phyloP scores from a whole-genome alignment of 768 basidiomycete species.

The Crassisporium funariophilum region DNA sequence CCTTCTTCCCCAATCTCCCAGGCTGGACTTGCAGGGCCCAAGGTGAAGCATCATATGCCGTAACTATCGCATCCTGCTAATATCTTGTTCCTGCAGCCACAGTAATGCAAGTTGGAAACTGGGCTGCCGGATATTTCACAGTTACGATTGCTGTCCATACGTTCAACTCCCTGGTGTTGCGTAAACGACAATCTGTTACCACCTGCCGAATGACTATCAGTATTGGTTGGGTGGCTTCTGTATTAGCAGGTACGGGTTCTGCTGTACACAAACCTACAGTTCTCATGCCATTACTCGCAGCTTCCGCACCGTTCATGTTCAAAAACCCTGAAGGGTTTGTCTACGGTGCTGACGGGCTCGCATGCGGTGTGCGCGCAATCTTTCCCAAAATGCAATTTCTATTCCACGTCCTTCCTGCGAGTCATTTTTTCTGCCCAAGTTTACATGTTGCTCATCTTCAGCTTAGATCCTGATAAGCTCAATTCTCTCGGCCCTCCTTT shows the following conservation, averaged over 20 bases:
- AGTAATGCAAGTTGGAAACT: conserved; percentile 63
- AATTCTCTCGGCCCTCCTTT: conserved; percentile 55
- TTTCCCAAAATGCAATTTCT: conserved; percentile 48
- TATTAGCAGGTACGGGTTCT: conserved; percentile 55
- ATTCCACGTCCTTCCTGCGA: conserved; percentile 65
- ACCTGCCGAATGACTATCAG: conserved; percentile 43
- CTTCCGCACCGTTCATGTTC: conserved; percentile 38
- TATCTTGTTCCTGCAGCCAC: conserved; percentile 37
- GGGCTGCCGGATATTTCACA: conserved; percentile 65
- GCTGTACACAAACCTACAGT: too few relatives aligned
- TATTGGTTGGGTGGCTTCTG: conserved; percentile 57
- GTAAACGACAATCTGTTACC: conserved; percentile 51
- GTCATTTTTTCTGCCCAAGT: conserved; percentile 13
- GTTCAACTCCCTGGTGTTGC: conserved; percentile 65
- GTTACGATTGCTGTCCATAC: conserved; percentile 66
- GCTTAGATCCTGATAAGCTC: conserved; percentile 60
- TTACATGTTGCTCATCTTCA: background rate
- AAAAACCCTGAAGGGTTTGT: conserved; percentile 29
- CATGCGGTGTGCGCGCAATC: conserved; percentile 51
- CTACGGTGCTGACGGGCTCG: conserved; percentile 54
- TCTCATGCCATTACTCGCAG: too few relatives aligned
- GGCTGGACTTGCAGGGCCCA: conserved; percentile 57
- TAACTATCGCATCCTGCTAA: conserved; percentile 1
- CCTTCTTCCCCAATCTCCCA: conserved; percentile 26
- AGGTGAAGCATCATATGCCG: conserved; percentile 41